Base-by-base conservation (phyloP, 768 basidiomycete genomes). In the Tulasnella calospora region DNA sequence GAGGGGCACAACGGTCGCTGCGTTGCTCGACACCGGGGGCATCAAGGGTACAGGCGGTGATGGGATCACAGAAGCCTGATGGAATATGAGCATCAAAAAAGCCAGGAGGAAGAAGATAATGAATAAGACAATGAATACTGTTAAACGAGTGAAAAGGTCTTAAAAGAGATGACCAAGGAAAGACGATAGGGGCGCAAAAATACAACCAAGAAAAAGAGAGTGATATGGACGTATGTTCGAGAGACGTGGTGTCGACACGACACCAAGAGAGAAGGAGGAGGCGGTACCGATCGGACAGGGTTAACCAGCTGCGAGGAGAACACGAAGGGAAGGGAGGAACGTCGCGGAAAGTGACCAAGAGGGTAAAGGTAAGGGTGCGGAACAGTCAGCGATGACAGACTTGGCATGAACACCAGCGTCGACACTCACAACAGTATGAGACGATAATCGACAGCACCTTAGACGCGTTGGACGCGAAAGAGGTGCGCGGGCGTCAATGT, bases 41-140 rank as follows among this genome's bases (percentile, higher is more conserved):
- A 51, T 51, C 23, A 51, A 51, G 23, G 21, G n/a, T 3, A 23
- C n/a, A 51, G n/a, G 51, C 23, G 3, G 23, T n/a, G n/a, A 51
- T n/a, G 51, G 23, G n/a, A 51, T 51, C 51, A 51, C 23, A 51
- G n/a, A 51, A 51, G n/a, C 51, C 51, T 7, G 51, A n/a, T 51
- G 51, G 21, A 51, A 23, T 51, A 51, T 51, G 51, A 51, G 51
- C 51, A 51, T 51, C 21, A 51, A 51, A 0, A 51, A n/a, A 23
- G 3, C 5, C 51, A 23, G 7, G 12, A 21, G 12, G 7, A n/a
- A 23, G 12, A 17, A 30, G n/a, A 30, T 19, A 35, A 67, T 35
- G 61, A 67, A 67, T 67, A 67, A 67, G 61, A 67, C 61, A 67
- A 35, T 67, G 61, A 67, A 67, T 67, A 67, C 27, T 23, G 61